Percentiles rank a stretch among this genome's conserved stretches.
phyloP scores from a whole-genome alignment of 768 basidiomycete species.

The Rhizopogon sp. region DNA sequence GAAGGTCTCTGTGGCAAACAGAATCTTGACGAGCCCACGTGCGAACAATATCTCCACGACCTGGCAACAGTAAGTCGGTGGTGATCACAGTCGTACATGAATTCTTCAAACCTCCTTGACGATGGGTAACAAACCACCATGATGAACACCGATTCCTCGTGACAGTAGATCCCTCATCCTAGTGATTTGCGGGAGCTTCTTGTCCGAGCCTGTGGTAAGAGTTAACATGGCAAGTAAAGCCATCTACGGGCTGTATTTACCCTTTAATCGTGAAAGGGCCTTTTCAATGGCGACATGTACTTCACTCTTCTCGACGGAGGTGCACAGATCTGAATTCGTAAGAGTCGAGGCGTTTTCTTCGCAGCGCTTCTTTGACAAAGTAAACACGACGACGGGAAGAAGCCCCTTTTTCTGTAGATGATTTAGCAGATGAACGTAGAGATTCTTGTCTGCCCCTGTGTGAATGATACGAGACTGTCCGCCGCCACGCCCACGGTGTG shows the following conservation, averaged over 20 bases:
- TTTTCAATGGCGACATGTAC: constrained; percentile 93
- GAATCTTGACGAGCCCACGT: constrained; percentile 88
- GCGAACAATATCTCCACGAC: constrained; percentile 96
- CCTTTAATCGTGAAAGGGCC: constrained; percentile 86
- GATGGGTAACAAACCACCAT: constrained; percentile 92
- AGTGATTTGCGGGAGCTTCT: constrained; percentile 86
- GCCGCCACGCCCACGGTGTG: constrained; percentile 36
- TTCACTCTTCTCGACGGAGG: constrained; percentile 91
- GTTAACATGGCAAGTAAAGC: constrained; percentile 2
- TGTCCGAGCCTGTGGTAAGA: constrained; percentile 68
- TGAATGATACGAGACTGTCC: constrained; percentile 54
- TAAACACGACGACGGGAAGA: constrained; percentile 94
- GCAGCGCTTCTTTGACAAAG: constrained; percentile 93
- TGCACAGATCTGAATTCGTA: constrained; percentile 83
- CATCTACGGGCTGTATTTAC: constrained; percentile 33
- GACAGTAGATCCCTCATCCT: constrained; percentile 86
- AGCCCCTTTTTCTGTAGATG: constrained; percentile 81
- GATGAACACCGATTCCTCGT: constrained; percentile 95
- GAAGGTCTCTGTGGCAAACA: constrained; percentile 99
- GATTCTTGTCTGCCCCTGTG: constrained; percentile 75
- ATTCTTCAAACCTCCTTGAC: constrained; percentile 78
- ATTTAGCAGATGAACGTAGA: constrained; percentile 89
- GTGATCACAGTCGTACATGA: background rate
- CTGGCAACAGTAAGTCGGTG: constrained; percentile 33
- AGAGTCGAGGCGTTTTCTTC: constrained; percentile 94